Evolutionary conservation across 768 basidiomycete species (phyloP).

Genomic region (Termitomyces sp.): DNA sequence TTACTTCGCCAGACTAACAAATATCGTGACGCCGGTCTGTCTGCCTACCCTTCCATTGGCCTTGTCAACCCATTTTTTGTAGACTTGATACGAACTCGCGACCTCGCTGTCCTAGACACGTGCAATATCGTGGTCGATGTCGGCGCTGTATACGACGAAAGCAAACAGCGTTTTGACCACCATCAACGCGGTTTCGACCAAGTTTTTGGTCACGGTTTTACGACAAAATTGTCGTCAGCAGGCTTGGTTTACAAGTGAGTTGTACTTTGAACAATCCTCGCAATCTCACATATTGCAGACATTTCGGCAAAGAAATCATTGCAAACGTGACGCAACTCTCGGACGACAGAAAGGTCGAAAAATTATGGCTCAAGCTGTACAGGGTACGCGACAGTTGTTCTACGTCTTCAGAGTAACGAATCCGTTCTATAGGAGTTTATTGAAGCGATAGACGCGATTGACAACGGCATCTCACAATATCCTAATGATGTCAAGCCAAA

Average conservation of each 20-base stretch:
- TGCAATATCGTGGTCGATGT: slow-evolving; percentile 98
- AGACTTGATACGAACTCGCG: slow-evolving; percentile 70
- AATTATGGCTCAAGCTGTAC: slow-evolving; percentile 88
- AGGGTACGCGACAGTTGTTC: slow-evolving; percentile 35
- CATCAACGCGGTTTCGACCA: slow-evolving; percentile 93
- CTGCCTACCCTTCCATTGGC: slow-evolving; percentile 8
- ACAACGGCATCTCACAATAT: slow-evolving; percentile 91
- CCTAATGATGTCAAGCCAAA: slow-evolving; percentile 54
- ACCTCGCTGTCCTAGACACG: slow-evolving; percentile 61
- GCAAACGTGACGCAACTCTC: slow-evolving; percentile 48
- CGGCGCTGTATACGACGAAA: slow-evolving; percentile 84
- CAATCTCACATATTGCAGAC: slow-evolving; percentile 36
- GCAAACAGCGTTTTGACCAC: slow-evolving; percentile 82
- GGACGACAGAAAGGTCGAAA: slow-evolving; percentile 59
- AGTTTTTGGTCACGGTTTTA: slow-evolving; percentile 82
- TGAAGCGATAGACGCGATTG: slow-evolving; percentile 90
- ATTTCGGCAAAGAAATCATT: slow-evolving; percentile 87
- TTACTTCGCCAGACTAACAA: slow-evolving; percentile 72
- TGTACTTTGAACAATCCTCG: background rate
- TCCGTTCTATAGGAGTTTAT: slow-evolving; percentile 66
- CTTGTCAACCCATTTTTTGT: background rate
- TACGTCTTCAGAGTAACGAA: background rate
- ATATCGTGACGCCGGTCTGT: slow-evolving; percentile 71
- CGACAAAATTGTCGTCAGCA: slow-evolving; percentile 87
- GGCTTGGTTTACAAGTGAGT: slow-evolving; percentile 91